Conservation (phyloP, 768 basidiomycete genomes). For the Suillus bovinus region DNA sequence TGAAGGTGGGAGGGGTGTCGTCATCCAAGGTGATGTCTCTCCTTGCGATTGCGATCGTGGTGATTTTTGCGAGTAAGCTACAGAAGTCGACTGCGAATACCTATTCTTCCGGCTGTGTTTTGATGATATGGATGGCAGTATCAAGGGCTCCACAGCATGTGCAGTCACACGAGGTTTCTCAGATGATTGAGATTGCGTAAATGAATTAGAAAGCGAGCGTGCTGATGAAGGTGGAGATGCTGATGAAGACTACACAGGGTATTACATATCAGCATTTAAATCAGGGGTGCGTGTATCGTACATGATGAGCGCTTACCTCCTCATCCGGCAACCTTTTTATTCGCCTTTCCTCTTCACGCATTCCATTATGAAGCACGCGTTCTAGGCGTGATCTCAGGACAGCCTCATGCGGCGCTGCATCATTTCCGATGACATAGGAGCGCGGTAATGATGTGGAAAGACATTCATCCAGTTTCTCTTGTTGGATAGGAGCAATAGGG, state of each 20-base stretch:
- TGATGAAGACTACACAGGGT: conserved; percentile 24
- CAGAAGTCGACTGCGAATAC: conserved; percentile 18
- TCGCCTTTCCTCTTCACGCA: conserved; percentile 14
- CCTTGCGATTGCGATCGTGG: conserved; percentile 17
- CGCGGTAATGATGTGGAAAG: conserved; percentile 18
- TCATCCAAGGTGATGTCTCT: conserved; percentile 29
- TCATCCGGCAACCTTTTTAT: conserved; percentile 17
- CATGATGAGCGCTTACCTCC: conserved; percentile 23
- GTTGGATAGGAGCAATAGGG: conserved; percentile 12
- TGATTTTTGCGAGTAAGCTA: conserved; percentile 14
- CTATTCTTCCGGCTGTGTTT: conserved; percentile 11
- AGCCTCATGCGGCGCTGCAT: conserved; percentile 50
- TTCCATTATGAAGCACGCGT: conserved; percentile 43
- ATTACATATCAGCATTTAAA: conserved; percentile 7
- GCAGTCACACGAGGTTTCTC: conserved; percentile 25
- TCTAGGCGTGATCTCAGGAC: conserved; percentile 55
- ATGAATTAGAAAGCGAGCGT: conserved; percentile 28
- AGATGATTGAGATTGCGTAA: conserved; percentile 26
- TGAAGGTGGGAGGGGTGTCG: conserved; percentile 31
- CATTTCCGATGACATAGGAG: conserved; percentile 17
- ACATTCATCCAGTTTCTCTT: conserved; percentile 24
- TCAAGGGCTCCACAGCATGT: conserved; percentile 19
- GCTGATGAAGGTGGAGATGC: conserved; percentile 31
- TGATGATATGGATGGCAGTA: conserved; percentile 10
- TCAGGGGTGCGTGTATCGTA: not conserved